Conservation (phyloP, 2,329 filamentous ascomycete genomes). For the Tolypocladium ovalisporum region DNA sequence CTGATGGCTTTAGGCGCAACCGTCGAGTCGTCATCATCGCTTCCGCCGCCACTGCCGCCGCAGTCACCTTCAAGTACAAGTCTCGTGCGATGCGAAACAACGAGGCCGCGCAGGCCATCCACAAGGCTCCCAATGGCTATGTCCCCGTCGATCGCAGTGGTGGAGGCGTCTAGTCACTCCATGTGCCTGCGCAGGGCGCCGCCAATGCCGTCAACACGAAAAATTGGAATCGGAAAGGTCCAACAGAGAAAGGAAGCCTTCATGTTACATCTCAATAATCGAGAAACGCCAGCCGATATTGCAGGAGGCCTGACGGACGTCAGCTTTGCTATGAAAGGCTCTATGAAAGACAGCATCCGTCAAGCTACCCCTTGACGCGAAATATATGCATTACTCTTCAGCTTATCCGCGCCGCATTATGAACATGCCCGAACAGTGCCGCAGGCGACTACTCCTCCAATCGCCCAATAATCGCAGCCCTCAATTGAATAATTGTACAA, state of each 20-base stretch:
- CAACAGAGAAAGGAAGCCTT: background rate
- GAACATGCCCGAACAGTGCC: background rate
- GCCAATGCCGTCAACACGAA: too few species aligned
- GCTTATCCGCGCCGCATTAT: background rate
- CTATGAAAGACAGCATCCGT: too few species aligned
- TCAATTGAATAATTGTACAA: background rate
- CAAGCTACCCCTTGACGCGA: too few species aligned
- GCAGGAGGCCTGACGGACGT: too few species aligned
- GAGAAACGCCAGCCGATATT: background rate
- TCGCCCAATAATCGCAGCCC: background rate
- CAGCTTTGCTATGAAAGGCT: too few species aligned
- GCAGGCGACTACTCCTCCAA: background rate
- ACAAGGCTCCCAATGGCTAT: slow-evolving; percentile 27
- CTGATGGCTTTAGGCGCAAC: slow-evolving; percentile 20
- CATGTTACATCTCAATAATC: background rate
- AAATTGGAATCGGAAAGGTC: background rate
- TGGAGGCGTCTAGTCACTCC: slow-evolving; percentile 23
- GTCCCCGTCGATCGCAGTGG: slow-evolving; percentile 43
- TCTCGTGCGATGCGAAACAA: slow-evolving; percentile 26
- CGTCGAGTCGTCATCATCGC: slow-evolving; percentile 24
- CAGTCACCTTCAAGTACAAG: slow-evolving; percentile 21
- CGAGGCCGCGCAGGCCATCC: slow-evolving; percentile 29
- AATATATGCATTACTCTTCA: background rate
- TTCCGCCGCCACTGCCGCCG: slow-evolving; percentile 16
- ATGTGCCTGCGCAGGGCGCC: too few species aligned